phyloP scores from a whole-genome alignment of 2,329 filamentous ascomycete genomes.

The Sarocladiaceae sp. region DNA sequence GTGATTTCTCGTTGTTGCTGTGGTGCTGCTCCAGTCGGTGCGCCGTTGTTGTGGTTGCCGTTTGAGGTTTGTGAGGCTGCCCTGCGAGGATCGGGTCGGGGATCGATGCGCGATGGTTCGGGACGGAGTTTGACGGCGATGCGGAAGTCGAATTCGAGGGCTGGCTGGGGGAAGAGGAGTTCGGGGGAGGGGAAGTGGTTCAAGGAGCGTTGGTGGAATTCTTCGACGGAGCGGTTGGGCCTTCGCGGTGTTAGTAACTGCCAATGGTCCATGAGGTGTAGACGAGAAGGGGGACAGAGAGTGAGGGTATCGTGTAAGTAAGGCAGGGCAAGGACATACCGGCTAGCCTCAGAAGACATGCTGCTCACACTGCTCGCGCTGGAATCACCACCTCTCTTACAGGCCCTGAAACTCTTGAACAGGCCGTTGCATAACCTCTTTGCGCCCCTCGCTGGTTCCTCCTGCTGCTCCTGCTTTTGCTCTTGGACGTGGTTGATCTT shows the following conservation, averaged over 20 bases:
- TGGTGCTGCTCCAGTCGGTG: background rate
- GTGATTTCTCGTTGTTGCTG: slow-evolving; percentile 40
- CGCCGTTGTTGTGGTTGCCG: background rate
- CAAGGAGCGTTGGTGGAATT: slow-evolving; percentile 32
- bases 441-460: background rate
- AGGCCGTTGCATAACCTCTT: slow-evolving; percentile 5
- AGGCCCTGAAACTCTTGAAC: slow-evolving; percentile 4
- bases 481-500: no score
- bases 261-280: background rate
- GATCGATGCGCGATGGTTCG: slow-evolving; percentile 28
- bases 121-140: slow-evolving; percentile 43
- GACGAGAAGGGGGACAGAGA: background rate
- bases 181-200: slow-evolving; percentile 37
- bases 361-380: background rate
- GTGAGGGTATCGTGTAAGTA: no score
- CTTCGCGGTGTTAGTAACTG: background rate
- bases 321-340: no score
- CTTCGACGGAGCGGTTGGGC: slow-evolving; percentile 24
- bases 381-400: background rate
- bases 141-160: slow-evolving; percentile 45
- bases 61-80: background rate
- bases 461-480: background rate
- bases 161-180: slow-evolving; percentile 40
- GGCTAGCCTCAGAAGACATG: background rate
- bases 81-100: background rate